Base-by-base conservation (phyloP, 495 filamentous ascomycete genomes). In the Hyaloscypha variabilis region DNA sequence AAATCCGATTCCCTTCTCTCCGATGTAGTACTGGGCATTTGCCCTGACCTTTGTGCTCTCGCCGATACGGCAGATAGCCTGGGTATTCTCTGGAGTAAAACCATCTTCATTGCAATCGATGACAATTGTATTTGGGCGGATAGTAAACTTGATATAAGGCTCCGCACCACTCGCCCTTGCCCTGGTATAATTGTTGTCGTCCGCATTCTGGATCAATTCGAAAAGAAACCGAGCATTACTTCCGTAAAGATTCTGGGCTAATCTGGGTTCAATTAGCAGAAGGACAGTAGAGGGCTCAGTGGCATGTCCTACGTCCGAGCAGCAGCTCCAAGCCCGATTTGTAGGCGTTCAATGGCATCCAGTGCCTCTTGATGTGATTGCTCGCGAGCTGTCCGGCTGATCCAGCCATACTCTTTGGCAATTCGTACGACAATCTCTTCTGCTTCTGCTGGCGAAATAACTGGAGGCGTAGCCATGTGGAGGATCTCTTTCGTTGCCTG, bases 1-100 rank as follows among this genome's bases (percentile, higher is more conserved):
- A 69, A 82, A 83, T 0, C 81, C 80, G 46, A 81, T 79, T 11
- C 78, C 79, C 56, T 83, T 83, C 52, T 79, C 80, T 8, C 80
- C 81, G 61, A 77, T 77, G 58, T 77, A 77, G 3, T 70, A 69
- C 23, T 68, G 64, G 14, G 58, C 0, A 25, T 21, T 60, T 0
- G 65, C 34, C 31, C 31, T 34, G 6, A 34, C 13, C 61, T 81
- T 81, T 11, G 74, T 74, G 67, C 78, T 79, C 31, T 77, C 25
- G 5, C 75, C 73, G 29, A 76, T 70, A 17, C 42, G 36, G 63
- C 77, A 78, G 19, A 81, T 75, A n/a, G 77, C 78, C 13, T 64
- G 36, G 21, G 80, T 51, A 57, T 81, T 71, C 4, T 63, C 61
- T 6, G 46, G 10, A 3, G 69, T 73, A 65, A 81, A 81, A 21